phyloP scores from a whole-genome alignment of 2,329 filamentous ascomycete species.

The Pseudogymnoascus sp. region DNA sequence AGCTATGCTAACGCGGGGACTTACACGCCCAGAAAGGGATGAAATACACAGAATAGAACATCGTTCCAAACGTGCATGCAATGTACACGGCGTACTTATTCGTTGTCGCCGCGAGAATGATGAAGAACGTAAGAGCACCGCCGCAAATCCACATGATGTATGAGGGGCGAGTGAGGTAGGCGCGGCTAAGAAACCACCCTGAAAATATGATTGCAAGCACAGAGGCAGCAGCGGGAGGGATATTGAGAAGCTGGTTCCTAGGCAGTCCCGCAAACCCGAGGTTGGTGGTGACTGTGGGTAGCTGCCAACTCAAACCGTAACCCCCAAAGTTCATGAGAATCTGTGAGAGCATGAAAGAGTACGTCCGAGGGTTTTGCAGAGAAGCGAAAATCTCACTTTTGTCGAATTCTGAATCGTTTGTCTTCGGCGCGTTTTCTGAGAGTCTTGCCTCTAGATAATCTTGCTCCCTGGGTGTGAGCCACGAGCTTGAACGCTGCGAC shows the following conservation, averaged over 20 bases:
- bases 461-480: slow-evolving; percentile 33
- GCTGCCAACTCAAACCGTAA: slow-evolving; percentile 34
- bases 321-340: slow-evolving; percentile 34
- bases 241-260: slow-evolving; percentile 37
- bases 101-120: slow-evolving; percentile 34
- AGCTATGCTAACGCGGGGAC: slow-evolving; percentile 9
- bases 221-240: slow-evolving; percentile 36
- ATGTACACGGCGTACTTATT: slow-evolving; percentile 34
- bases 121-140: slow-evolving; percentile 35
- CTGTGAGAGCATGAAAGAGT: slow-evolving; percentile 31
- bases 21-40: slow-evolving; percentile 36
- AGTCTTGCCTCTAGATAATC: slow-evolving; percentile 33
- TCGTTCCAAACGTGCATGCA: slow-evolving; percentile 35
- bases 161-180: slow-evolving; percentile 32
- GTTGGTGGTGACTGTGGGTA: slow-evolving; percentile 34
- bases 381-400: slow-evolving; percentile 29
- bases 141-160: slow-evolving; percentile 34
- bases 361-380: slow-evolving; percentile 29
- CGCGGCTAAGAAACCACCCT: slow-evolving; percentile 32
- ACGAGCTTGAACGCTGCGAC: slow-evolving; percentile 28
- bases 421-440: slow-evolving; percentile 32
- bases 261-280: slow-evolving; percentile 35
- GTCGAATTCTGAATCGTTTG: slow-evolving; percentile 30
- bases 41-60: slow-evolving; percentile 37
- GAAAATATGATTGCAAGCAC: slow-evolving; percentile 33